Conservation (phyloP, 2,329 filamentous ascomycete genomes). For the Corinectria fuckeliana region DNA sequence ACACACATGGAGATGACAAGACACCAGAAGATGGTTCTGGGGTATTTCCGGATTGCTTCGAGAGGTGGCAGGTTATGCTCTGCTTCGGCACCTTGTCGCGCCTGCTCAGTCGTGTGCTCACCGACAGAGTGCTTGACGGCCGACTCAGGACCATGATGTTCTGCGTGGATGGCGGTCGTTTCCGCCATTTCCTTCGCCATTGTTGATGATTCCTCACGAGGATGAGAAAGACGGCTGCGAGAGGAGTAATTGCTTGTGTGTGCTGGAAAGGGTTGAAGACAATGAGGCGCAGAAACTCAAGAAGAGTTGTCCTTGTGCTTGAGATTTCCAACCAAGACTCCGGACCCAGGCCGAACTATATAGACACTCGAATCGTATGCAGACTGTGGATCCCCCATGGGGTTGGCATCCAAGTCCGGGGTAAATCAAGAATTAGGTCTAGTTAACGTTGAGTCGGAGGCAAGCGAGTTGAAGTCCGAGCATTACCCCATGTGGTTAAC, state of each 20-base stretch:
- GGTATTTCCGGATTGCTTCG: constrained; percentile 41
- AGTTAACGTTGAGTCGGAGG: too few relatives aligned
- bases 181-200: neutral
- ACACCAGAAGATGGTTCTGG: constrained; percentile 47
- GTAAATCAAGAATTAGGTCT: neutral
- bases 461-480: constrained; percentile 16
- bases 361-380: neutral
- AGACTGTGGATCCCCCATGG: neutral
- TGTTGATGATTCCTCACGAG: neutral
- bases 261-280: neutral
- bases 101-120: constrained; percentile 6
- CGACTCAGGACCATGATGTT: neutral
- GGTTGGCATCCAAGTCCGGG: neutral
- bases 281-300: neutral
- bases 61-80: constrained; percentile 38
- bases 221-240: too few relatives aligned
- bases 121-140: constrained; percentile 6
- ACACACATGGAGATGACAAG: constrained; percentile 46
- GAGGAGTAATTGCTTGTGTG: too few relatives aligned
- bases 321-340: neutral
- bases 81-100: constrained; percentile 8
- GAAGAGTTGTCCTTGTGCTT: neutral
- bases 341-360: neutral
- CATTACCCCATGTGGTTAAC: constrained; percentile 28
- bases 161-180: neutral